Evolutionary conservation across 352 stramenopile genomes (phyloP), one percentile per base, ranked within the genome.

Genomic region (Phytopythium kandeliae): DNA sequence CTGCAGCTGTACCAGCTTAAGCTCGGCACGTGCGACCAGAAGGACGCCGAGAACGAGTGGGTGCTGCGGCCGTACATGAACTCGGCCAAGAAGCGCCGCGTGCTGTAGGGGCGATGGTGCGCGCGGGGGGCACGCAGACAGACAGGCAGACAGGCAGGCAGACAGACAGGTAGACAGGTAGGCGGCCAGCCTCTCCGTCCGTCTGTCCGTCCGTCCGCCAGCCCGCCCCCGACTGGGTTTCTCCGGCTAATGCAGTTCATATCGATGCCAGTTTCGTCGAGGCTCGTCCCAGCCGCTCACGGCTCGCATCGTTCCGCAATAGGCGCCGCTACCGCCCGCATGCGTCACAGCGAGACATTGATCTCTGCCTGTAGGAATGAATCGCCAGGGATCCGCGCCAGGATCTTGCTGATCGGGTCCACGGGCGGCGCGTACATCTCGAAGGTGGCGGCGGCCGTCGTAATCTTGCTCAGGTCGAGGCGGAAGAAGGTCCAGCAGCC

Each of bases 61-160:
- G 96, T 99, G 17, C 74, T 99, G 59, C 89, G 96, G 57, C 96
- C 97, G 24, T 99, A 99, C 81, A 99, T 99, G 84, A 99, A 99
- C 78, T 98, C 96, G n/a, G 93, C 96, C 52, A 98, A 97, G 62
- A 99, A 99, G 73, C 86, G 95, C 48, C 83, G 89, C 54, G 70
- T 96, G 22, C 65, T 98, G 51, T 94, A 85, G 65, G 16, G 50
- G 16, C 17, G n/a, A n/a, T n/a, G n/a, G n/a, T n/a, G n/a, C n/a
- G n/a, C n/a, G n/a, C n/a, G n/a, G n/a, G n/a, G n/a, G n/a, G n/a
- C n/a, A n/a, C n/a, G n/a, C n/a, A n/a, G n/a, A n/a, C n/a, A n/a
- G n/a, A n/a, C n/a, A n/a, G n/a, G n/a, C n/a, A n/a, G n/a, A n/a
- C n/a, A n/a, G n/a, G n/a, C n/a, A n/a, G n/a, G n/a, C n/a, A n/a